A percentile compares a stretch with the other conserved stretches of the same genome.
Conservation (phyloP, 2,329 filamentous ascomycete species). For the Mycocentrospora acerina region DNA sequence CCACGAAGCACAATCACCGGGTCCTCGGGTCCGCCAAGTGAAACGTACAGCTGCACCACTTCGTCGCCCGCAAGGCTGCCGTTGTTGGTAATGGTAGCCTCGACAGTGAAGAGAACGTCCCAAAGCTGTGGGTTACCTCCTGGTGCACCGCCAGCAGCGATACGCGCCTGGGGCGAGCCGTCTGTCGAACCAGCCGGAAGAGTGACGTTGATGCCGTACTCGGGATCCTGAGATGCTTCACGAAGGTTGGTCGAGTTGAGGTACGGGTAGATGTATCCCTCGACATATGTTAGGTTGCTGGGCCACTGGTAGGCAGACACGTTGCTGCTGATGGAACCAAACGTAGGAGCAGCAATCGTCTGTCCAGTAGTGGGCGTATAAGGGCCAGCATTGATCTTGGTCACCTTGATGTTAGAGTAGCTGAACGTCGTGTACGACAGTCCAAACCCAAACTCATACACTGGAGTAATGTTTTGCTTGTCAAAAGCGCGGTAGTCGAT, state of each 20-base stretch:
- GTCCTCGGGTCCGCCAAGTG: conserved; percentile 76
- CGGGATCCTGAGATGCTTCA: conserved; percentile 58
- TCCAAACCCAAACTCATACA: conserved; percentile 81
- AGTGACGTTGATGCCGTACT: conserved; percentile 61
- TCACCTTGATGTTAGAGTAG: conserved; percentile 67
- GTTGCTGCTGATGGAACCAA: conserved; percentile 65
- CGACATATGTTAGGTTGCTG: conserved; percentile 53
- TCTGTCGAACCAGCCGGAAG: conserved; percentile 62
- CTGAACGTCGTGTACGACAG: conserved; percentile 78
- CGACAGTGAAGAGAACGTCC: conserved; percentile 68
- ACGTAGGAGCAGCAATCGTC: conserved; percentile 63
- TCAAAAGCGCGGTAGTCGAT: conserved; percentile 83
- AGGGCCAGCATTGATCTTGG: conserved; percentile 50
- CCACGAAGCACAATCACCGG: conserved; percentile 67
- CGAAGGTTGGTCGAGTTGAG: conserved; percentile 63
- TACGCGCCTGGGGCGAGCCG: conserved; percentile 58
- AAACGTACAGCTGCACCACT: conserved; percentile 74
- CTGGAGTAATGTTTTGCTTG: conserved; percentile 62
- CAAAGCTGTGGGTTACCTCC: conserved; percentile 65
- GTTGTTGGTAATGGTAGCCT: conserved; percentile 70
- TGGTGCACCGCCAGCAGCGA: conserved; percentile 64
- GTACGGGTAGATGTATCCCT: conserved; percentile 69
- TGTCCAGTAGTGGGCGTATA: conserved; percentile 64
- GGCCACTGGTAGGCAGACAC: conserved; percentile 70
- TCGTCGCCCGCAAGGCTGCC: conserved; percentile 67